Percentiles rank a stretch among this genome's conserved stretches.
Evolutionary conservation across 164 flowering plant genomes (phyloP).

Genomic region (Warburgia ugandensis): DNA sequence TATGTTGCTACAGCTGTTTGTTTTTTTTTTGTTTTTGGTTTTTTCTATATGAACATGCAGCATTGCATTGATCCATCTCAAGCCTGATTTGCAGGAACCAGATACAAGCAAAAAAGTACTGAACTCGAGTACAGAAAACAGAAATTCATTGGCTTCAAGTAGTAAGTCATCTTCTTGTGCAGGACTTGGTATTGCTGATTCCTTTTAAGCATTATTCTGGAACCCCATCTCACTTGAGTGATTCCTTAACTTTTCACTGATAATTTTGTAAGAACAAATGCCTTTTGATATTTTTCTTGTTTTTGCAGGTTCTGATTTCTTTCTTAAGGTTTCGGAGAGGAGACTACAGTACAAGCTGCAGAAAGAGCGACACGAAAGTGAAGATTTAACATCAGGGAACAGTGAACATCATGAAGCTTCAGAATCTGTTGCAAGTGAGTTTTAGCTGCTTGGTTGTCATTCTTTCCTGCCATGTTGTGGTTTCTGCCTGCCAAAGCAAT

Average conservation of each 20-base stretch:
- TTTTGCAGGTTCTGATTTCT: conserved; percentile 31
- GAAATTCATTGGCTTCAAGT: conserved; percentile 14
- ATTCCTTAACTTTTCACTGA: background rate
- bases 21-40: no score
- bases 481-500: background rate
- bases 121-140: conserved; percentile 6
- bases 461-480: background rate
- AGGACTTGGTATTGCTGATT: background rate
- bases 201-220: background rate
- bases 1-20: no score
- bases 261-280: background rate
- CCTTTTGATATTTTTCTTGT: background rate
- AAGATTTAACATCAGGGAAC: conserved; percentile 16
- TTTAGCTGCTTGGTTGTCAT: background rate
- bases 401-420: conserved; percentile 11
- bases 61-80: no score
- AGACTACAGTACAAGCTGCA: conserved; percentile 19
- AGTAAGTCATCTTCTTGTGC: conserved; percentile 21
- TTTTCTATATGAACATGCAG: no score
- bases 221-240: background rate
- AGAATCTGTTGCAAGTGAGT: conserved; percentile 24
- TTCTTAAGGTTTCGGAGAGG: conserved; percentile 28
- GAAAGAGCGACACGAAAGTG: conserved; percentile 10
- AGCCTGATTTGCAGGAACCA: no score
- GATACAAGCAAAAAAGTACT: no score